These are phyloP conservation scores for Eragrostis tef DNA, from an alignment of 202 grass and related monocot species.

Conservation along the genomic window DNA sequence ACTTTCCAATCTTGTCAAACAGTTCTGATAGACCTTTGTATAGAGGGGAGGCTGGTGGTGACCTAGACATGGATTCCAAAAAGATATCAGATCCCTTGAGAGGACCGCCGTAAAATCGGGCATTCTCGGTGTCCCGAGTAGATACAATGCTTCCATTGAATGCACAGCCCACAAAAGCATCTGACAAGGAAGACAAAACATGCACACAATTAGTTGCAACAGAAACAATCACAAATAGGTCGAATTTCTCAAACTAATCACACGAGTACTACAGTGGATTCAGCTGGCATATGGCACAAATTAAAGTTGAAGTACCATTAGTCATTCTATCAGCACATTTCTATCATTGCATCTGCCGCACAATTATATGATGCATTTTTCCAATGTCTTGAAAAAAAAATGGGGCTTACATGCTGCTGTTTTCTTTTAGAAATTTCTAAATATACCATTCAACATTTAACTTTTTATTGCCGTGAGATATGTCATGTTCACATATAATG, in stretches of 20 bases:
- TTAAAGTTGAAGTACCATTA: not conserved
- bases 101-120: slow-evolving; percentile 70
- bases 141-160: slow-evolving; percentile 80
- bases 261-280: slow-evolving; percentile 16
- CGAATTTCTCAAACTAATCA: slow-evolving; percentile 2
- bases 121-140: slow-evolving; percentile 72
- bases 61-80: slow-evolving; percentile 63
- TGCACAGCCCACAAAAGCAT: slow-evolving; percentile 88
- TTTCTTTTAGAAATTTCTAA: slow-evolving; percentile 13
- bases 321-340: not conserved
- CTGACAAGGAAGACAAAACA: slow-evolving; percentile 39
- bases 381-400: slow-evolving; percentile 6
- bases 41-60: slow-evolving; percentile 66
- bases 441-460: not conserved
- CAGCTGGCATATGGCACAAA: not conserved
- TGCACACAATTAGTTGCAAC: not conserved
- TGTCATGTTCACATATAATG: not conserved
- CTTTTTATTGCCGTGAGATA: not conserved
- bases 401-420: not conserved
- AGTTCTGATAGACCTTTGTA: slow-evolving; percentile 73
- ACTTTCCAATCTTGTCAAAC: slow-evolving; percentile 59
- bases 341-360: slow-evolving; percentile 3
- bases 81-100: slow-evolving; percentile 74
- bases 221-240: slow-evolving; percentile 5
- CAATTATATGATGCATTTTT: not conserved